Base-by-base conservation (phyloP, 768 basidiomycete genomes). In the Lactarius pseudohatsudake region DNA sequence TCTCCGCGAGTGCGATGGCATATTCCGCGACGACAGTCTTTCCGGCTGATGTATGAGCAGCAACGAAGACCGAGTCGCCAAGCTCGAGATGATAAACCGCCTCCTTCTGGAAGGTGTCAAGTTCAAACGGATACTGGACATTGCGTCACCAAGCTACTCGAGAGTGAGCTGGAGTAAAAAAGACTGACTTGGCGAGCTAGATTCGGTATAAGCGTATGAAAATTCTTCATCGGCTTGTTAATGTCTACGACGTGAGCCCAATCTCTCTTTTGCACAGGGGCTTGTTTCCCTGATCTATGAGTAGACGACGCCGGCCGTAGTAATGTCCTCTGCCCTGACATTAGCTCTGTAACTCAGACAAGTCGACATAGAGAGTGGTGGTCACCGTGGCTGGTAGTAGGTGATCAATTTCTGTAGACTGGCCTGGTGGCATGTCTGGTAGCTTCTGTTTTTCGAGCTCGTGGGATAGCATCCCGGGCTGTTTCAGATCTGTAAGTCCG, bases 11-110 rank as follows among this genome's bases (percentile, higher is more conserved):
- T 5, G 96, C 92, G 72, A 99, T 98, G 2, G 97, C 97, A 76
- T 98, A 99, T 74, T 99, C 97, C 0, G 97, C 97, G 9, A 99
- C 97, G 20, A 98, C 97, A 1, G 97, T 99, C 78, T 99, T 99
- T 40, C 97, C 97, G 18, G 97, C 97, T n/a, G 93, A 96, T 4
- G 97, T 99, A 78, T 99, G 97, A 6, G 97, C 97, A 16, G 97
- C 97, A n/a, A 99, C 96, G 75, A 99, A 99, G 20, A 99, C 96
- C 15, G 94, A 96, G 71, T 99, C 93, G 10, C 96, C 97, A 81
- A 92, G 87, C 76, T 99, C 97, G 20, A 99, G 83, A 77, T 97
- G 95, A 77, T 97, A 97, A 8, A 98, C 93, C 1, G 97, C 97
- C 75, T 98, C 94, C 76, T 98, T 98, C 77, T 99, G 97, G 80